Evolutionary conservation across 768 basidiomycete genomes (phyloP), one percentile per base, ranked within the genome.

Genomic region (Daedalea quercina): DNA sequence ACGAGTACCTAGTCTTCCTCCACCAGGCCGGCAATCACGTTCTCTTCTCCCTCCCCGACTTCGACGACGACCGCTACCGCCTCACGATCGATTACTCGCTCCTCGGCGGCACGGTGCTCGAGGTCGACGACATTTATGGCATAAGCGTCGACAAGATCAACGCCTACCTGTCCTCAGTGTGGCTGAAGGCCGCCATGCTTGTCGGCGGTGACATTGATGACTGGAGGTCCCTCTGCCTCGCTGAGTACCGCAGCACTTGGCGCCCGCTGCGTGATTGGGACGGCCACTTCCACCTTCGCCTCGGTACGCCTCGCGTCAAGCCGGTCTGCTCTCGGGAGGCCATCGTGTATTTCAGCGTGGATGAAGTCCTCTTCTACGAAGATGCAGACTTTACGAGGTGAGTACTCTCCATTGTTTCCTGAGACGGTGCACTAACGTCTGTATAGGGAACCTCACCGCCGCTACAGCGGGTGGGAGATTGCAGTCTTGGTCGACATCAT

Each of bases 31-130:
- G 67, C 0, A 53, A 60, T 52, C 66, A 69, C 57, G 60, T 65
- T n/a, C 22, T 69, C 22, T 64, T 61, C 57, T 64, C 60, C 11
- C 60, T 67, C 19, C 67, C 67, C 13, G 64, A 66, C 47, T 67
- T 69, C 52, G 64, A 65, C 52, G 60, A 65, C 43, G 54, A 58
- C 53, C 47, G 54, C 24, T 53, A 56, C 42, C 51, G 51, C n/a
- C 48, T 55, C 47, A 44, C 50, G 22, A 57, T 65, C 50, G 59
- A 67, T 49, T 67, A 58, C 54, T 67, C 67, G 1, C 55, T 63
- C 54, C 55, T 62, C 50, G 55, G 50, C 9, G 50, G 42, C 31
- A 47, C 44, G 26, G 33, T 56, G 23, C 49, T 49, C 19, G 56
- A 58, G 42, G 51, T 56, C 19, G 54, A 57, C 4, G 56, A 54